Conservation (phyloP, 768 basidiomycete genomes). For the Austroboletus eburneus region DNA sequence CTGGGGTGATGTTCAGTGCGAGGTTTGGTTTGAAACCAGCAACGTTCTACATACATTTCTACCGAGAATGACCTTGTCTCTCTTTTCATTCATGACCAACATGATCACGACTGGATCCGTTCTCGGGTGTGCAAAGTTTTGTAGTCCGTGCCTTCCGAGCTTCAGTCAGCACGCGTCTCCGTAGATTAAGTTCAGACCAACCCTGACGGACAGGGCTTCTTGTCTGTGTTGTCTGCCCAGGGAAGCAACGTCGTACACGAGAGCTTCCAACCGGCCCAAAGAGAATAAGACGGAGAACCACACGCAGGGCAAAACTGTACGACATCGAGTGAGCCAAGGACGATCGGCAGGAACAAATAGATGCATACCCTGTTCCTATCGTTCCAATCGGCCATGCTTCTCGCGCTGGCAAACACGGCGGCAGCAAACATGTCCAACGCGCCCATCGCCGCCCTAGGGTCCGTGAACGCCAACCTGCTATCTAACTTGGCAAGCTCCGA, state of each 20-base stretch:
- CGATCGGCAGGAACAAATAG: not conserved
- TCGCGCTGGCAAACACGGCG: constrained; percentile 70
- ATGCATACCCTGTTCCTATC: constrained; percentile 66
- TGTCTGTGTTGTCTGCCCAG: constrained; percentile 62
- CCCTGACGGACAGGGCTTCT: constrained; percentile 69
- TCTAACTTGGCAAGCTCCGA: constrained; percentile 36
- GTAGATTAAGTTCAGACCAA: constrained; percentile 34
- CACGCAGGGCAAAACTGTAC: constrained; percentile 87
- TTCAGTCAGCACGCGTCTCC: constrained; percentile 10
- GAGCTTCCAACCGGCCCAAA: constrained; percentile 97
- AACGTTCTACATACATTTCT: constrained; percentile 55
- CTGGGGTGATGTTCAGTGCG: constrained; percentile 30
- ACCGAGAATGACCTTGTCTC: constrained; percentile 83
- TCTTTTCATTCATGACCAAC: constrained; percentile 74
- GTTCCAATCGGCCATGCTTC: constrained; percentile 93
- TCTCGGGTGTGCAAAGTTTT: constrained; percentile 81
- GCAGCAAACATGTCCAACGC: constrained; percentile 62
- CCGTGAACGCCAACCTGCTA: constrained; percentile 51
- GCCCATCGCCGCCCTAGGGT: constrained; percentile 56
- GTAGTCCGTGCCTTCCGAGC: constrained; percentile 63
- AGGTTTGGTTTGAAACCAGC: not conserved
- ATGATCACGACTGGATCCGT: constrained; percentile 92
- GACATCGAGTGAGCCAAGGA: not conserved
- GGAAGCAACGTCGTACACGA: constrained; percentile 72
- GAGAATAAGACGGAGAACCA: constrained; percentile 72